Base-by-base conservation (phyloP, 495 filamentous ascomycete genomes). In the Penicillium daleae region DNA sequence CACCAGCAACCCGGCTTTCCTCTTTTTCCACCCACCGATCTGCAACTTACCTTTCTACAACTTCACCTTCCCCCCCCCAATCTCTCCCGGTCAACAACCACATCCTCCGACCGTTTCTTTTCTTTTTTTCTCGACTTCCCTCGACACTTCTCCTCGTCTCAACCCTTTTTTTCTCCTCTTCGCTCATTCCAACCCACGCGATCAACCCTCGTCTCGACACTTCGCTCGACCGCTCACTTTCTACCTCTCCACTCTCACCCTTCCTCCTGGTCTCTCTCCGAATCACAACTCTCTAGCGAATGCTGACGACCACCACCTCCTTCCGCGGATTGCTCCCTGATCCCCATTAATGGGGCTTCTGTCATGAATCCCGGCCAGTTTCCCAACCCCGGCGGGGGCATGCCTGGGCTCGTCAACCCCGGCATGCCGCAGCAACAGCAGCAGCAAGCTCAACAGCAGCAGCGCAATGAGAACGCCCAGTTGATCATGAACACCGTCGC, bases 321-420 rank as follows among this genome's bases (percentile, higher is more conserved):
- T 69, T 70, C 64, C 72, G 73, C 76, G 77, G 76, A 76, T 73
- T 76, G 63, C 59, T 75, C 67, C 62, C 71, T 70, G 69, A 72
- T 72, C 76, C 78, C 76, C 79, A 71, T 74, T 76, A 64, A 76
- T 71, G 73, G 79, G 77, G 77, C 74, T 74, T 70, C 74, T 68
- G 74, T 72, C 72, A 82, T 84, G 81, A 83, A 83, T 80, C 72
- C 77, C 58, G 77, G 69, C 65, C 77, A 79, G 61, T 81, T 80
- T 60, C 62, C 74, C 62, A 82, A 84, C 63, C 71, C 73, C 57
- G 76, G 74, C 68, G 76, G 72, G 66, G 77, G 57, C 64, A 75
- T 80, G 75, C 71, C 72, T 53, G 73, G 66, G 44, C 70, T 68
- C 55, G 73, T 73, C 65, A 76, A 75, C 48, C 71, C 77, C 48